Conservation (phyloP, 352 stramenopile genomes). For the Pythium utonaiense region DNA sequence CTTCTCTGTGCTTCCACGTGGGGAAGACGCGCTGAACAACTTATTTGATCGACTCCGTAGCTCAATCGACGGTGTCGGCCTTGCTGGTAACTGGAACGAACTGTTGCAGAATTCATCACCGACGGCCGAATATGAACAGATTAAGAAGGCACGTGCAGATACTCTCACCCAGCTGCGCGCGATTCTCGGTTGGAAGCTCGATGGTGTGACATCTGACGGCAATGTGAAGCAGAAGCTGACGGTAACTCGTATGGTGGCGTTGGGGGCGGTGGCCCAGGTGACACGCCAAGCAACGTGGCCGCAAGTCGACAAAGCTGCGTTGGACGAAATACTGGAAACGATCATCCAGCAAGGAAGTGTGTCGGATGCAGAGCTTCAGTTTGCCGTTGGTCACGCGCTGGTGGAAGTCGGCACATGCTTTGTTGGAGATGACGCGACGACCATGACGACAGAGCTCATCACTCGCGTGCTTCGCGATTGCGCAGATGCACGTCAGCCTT, state of each 20-base stretch:
- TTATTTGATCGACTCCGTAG: slow-evolving; percentile 15
- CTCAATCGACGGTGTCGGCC: slow-evolving; percentile 14
- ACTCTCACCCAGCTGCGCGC: slow-evolving; percentile 9
- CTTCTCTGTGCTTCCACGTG: slow-evolving; percentile 16
- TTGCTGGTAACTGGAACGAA: slow-evolving; percentile 18
- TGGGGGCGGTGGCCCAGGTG: slow-evolving; percentile 10
- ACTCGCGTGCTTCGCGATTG: slow-evolving; percentile 34
- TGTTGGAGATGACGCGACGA: not conserved
- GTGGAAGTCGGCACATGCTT: slow-evolving; percentile 45
- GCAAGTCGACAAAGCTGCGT: not conserved
- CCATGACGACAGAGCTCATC: slow-evolving; percentile 30
- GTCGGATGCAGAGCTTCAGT: slow-evolving; percentile 46
- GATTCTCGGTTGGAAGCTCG: slow-evolving; percentile 22
- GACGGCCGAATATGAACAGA: not conserved
- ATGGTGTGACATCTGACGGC: slow-evolving; percentile 12
- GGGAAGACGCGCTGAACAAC: slow-evolving; percentile 14
- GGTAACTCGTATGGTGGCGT: slow-evolving; percentile 1
- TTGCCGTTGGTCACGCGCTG: slow-evolving; percentile 46
- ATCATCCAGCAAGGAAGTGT: slow-evolving; percentile 26
- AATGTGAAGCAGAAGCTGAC: slow-evolving; percentile 20
- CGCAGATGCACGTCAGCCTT: slow-evolving; percentile 36
- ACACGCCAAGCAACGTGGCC: slow-evolving; percentile 3
- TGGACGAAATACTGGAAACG: slow-evolving; percentile 28
- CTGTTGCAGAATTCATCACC: not conserved
- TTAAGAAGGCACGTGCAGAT: slow-evolving; percentile 1